Evolutionary conservation across 345 rosid genomes (phyloP).

Genomic region (Boechera retrofracta): DNA sequence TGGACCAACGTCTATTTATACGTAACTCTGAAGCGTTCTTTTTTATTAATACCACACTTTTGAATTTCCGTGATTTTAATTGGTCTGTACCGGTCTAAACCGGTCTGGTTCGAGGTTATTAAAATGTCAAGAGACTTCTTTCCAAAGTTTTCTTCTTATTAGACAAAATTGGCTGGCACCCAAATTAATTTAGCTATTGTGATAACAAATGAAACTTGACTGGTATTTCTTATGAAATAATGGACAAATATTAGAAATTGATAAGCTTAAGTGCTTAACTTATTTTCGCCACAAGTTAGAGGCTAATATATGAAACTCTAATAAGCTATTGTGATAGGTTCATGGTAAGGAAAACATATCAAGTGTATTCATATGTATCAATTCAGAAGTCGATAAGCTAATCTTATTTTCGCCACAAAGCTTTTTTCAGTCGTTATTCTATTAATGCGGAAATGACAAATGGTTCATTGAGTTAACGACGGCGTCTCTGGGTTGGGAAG

Average conservation of each 20-base stretch:
- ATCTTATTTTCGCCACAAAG: too few relatives aligned
- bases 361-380: too few relatives aligned
- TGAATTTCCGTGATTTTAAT: constrained; percentile 1
- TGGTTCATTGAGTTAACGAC: background rate
- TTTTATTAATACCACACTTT: background rate
- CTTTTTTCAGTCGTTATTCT: too few relatives aligned
- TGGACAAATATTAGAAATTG: background rate
- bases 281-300: background rate
- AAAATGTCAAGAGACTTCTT: background rate
- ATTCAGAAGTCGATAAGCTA: too few relatives aligned
- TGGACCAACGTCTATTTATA: constrained; percentile 5
- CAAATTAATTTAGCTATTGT: background rate
- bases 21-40: background rate
- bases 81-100: constrained; percentile 13
- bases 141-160: background rate
- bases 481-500: background rate
- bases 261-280: background rate
- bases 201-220: background rate
- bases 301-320: too few relatives aligned
- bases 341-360: too few relatives aligned
- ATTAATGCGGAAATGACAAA: too few relatives aligned
- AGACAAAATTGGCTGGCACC: background rate
- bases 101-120: background rate
- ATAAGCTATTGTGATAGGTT: too few relatives aligned
- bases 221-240: background rate